phyloP scores from a whole-genome alignment of 345 rosid species.

The Populus tremula region DNA sequence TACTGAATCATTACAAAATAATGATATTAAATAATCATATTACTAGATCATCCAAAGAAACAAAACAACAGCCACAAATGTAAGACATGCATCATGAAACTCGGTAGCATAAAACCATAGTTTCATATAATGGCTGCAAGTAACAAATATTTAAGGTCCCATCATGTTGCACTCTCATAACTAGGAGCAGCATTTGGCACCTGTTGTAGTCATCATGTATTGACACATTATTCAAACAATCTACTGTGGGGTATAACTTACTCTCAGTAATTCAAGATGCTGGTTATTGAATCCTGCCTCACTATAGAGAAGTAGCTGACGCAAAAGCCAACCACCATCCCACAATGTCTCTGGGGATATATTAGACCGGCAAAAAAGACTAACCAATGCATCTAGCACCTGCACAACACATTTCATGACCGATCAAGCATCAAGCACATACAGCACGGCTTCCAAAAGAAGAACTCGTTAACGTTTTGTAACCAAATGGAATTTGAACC shows the following conservation, averaged over 20 bases:
- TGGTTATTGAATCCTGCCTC: slow-evolving; percentile 75
- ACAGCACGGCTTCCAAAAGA: neutral
- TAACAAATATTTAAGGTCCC: neutral
- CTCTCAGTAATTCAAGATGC: slow-evolving; percentile 73
- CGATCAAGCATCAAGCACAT: neutral
- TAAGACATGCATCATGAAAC: neutral
- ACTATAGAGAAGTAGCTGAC: slow-evolving; percentile 86
- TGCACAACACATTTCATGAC: slow-evolving; percentile 19
- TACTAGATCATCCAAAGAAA: neutral
- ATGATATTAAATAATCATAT: neutral
- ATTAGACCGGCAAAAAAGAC: slow-evolving; percentile 80
- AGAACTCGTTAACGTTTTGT: neutral
- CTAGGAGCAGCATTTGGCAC: neutral
- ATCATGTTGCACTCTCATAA: neutral
- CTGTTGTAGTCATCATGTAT: neutral
- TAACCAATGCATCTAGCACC: slow-evolving; percentile 89
- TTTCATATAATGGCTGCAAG: neutral
- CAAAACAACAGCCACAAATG: neutral
- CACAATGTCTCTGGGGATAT: slow-evolving; percentile 88
- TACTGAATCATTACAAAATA: neutral
- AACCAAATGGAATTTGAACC: neutral
- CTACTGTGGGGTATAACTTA: slow-evolving; percentile 22
- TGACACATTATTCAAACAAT: neutral
- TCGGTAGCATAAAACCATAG: neutral
- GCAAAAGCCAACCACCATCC: slow-evolving; percentile 99